Evolutionary conservation across 805 yeast species (phyloP).

Genomic region (Ogataea glucozyma): DNA sequence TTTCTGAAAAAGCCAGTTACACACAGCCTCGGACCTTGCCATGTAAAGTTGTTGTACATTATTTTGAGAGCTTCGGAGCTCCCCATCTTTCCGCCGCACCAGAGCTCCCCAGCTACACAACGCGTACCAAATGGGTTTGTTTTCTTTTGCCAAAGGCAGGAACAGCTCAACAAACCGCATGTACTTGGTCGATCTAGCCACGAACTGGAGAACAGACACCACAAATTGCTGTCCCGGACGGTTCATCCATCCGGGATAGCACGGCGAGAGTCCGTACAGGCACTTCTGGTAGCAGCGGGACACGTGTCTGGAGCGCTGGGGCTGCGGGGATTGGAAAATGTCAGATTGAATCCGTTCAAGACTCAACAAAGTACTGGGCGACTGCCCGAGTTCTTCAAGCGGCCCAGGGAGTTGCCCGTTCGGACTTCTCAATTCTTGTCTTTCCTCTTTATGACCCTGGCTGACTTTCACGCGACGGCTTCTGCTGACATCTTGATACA

Average conservation of each 20-base stretch:
- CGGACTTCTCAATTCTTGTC: too few relatives aligned
- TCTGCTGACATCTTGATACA: slow-evolving; percentile 29
- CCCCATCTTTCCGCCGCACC: too few relatives aligned
- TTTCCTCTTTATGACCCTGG: not conserved
- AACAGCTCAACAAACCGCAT: slow-evolving; percentile 11
- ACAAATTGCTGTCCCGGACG: too few relatives aligned
- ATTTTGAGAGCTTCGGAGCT: too few relatives aligned
- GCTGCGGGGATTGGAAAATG: not conserved
- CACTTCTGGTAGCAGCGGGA: too few relatives aligned
- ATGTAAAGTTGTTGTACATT: slow-evolving; percentile 12
- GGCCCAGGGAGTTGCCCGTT: too few relatives aligned
- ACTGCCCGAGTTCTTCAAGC: too few relatives aligned
- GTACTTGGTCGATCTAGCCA: slow-evolving; percentile 14
- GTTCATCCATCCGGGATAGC: too few relatives aligned
- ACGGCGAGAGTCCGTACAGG: not conserved
- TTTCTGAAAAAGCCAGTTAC: slow-evolving; percentile 13
- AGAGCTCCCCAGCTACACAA: slow-evolving; percentile 22
- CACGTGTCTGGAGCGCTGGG: too few relatives aligned
- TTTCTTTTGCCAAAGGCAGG: slow-evolving; percentile 15
- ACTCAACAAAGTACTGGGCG: too few relatives aligned
- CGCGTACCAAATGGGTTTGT: slow-evolving; percentile 14
- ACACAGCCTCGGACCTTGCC: slow-evolving; percentile 9
- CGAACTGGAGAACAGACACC: slow-evolving; percentile 6
- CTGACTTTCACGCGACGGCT: not conserved
- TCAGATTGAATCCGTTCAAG: too few relatives aligned